Conservation (phyloP, 2,329 filamentous ascomycete species). For the Akanthomyces muscarius region DNA sequence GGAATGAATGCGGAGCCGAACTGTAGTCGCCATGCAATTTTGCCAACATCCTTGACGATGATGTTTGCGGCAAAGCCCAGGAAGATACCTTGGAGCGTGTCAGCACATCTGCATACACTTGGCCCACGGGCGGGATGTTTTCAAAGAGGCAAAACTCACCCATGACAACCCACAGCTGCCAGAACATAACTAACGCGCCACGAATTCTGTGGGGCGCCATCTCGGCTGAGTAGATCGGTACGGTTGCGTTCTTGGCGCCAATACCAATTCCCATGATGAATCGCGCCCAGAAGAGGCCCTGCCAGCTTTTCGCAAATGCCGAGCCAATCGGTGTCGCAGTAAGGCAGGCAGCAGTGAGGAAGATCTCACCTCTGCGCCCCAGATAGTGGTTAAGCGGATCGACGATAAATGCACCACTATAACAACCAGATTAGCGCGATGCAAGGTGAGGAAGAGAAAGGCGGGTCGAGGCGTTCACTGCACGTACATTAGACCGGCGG, state of each 20-base stretch:
- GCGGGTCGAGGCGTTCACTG: background rate
- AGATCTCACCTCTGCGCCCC: constrained; percentile 64
- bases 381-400: constrained; percentile 58
- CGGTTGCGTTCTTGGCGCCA: constrained; percentile 58
- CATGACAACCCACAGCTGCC: constrained; percentile 44
- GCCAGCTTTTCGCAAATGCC: constrained; percentile 61
- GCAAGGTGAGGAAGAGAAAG: background rate
- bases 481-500: constrained; percentile 54
- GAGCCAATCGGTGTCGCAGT: constrained; percentile 52
- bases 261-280: constrained; percentile 67
- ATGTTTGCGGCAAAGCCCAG: constrained; percentile 50
- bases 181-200: constrained; percentile 75
- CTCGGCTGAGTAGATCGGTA: constrained; percentile 71
- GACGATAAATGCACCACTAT: constrained; percentile 27
- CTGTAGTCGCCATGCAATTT: constrained; percentile 58
- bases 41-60: constrained; percentile 48
- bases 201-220: constrained; percentile 62
- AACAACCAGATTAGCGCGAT: background rate
- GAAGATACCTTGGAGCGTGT: constrained; percentile 40
- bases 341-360: constrained; percentile 49
- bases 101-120: constrained; percentile 29
- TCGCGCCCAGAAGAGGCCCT: constrained; percentile 60
- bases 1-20: constrained; percentile 55
- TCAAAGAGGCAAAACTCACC: constrained; percentile 14
- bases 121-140: constrained; percentile 5